These are phyloP conservation scores for Elymus sibiricus DNA, from an alignment of 176 grass and related monocot genomes.

Conservation along the genomic window DNA sequence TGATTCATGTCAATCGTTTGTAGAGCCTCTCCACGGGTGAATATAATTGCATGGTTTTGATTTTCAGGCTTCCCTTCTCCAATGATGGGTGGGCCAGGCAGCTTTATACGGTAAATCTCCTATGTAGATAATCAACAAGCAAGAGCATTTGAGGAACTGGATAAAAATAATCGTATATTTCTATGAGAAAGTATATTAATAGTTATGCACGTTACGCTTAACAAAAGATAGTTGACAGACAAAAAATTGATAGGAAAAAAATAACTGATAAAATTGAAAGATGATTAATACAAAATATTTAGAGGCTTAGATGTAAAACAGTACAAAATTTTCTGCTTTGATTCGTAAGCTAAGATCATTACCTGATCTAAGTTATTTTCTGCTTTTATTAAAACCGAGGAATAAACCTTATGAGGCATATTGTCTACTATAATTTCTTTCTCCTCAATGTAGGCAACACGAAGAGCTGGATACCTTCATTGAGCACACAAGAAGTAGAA, in stretches of 20 bases:
- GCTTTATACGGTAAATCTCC: constrained; percentile 95
- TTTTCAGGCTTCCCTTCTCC: constrained; percentile 99
- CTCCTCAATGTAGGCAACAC: constrained; percentile 95
- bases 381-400: constrained; percentile 87
- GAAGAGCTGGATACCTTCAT: constrained; percentile 74
- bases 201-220: constrained; percentile 1
- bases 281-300: not conserved
- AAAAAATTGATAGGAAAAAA: not conserved
- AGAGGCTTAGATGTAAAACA: constrained; percentile 1
- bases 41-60: constrained; percentile 97
- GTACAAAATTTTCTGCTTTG: not conserved
- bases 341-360: constrained; percentile 33
- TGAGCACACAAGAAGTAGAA: constrained; percentile 13
- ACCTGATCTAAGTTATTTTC: constrained; percentile 94
- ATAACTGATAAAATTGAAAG: constrained; percentile 14
- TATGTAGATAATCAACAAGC: constrained; percentile 34
- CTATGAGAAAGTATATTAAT: not conserved
- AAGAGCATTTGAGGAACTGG: not conserved
- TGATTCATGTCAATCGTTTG: constrained; percentile 99
- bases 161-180: not conserved
- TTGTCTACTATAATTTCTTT: constrained; percentile 64
- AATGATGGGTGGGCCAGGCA: constrained; percentile 81
- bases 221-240: not conserved
- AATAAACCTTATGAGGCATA: constrained; percentile 60
- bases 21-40: constrained; percentile 92